phyloP scores from a whole-genome alignment of 2,329 filamentous ascomycete species.

The Epichloe bromicola region DNA sequence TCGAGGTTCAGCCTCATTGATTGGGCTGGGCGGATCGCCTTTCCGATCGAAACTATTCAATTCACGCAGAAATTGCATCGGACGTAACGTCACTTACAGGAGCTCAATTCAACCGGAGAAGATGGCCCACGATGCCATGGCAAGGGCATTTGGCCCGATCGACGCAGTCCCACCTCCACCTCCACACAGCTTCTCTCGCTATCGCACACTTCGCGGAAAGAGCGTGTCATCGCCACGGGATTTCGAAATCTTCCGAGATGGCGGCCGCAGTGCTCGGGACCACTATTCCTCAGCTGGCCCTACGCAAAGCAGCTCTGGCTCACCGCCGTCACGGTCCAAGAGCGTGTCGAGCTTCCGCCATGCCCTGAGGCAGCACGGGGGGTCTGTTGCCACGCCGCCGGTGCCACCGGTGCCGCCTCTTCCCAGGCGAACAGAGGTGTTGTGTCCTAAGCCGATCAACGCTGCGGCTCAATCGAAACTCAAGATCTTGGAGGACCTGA shows the following conservation, averaged over 20 bases:
- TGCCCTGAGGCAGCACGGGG: not conserved
- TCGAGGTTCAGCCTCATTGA: not conserved
- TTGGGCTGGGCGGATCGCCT: not conserved
- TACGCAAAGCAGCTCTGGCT: not conserved
- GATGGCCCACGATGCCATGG: slow-evolving; percentile 5
- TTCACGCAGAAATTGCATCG: not conserved
- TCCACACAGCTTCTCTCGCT: slow-evolving; percentile 16
- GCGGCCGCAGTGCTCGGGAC: slow-evolving; percentile 1
- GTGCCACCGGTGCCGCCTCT: not conserved
- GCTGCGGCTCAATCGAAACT: slow-evolving; percentile 3
- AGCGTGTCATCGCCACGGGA: slow-evolving; percentile 18
- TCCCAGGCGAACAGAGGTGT: not conserved
- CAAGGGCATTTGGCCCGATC: slow-evolving; percentile 1
- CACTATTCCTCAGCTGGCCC: not conserved
- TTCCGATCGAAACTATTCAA: not conserved
- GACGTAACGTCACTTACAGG: not conserved
- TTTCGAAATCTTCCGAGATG: slow-evolving; percentile 19
- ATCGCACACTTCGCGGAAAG: slow-evolving; percentile 21
- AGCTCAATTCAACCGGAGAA: not conserved
- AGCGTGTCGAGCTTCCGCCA: slow-evolving; percentile 8
- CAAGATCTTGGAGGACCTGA: slow-evolving; percentile 5
- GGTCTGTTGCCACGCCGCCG: not conserved
- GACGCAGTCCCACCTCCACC: slow-evolving; percentile 11
- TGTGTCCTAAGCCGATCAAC: slow-evolving; percentile 6
- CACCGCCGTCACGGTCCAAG: slow-evolving; percentile 8